Conservation (phyloP, 2,329 filamentous ascomycete genomes). For the Helminthosporium solani region DNA sequence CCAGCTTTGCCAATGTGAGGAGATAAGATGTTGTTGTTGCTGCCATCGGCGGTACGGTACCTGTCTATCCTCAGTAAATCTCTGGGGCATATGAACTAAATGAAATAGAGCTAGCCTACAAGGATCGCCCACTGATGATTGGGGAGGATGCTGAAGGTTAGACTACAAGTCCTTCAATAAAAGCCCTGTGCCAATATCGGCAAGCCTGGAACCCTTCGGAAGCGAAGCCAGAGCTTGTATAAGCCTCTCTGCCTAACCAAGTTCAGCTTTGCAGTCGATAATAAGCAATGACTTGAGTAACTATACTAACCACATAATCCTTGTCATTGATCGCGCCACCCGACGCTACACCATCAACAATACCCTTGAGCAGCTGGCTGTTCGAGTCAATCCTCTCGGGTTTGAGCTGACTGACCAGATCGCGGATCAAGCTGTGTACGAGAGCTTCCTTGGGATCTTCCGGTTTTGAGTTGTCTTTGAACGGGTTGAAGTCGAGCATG, state of each 20-base stretch:
- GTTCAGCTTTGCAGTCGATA: background rate
- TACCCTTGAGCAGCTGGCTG: conserved; percentile 3
- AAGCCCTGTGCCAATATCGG: conserved; percentile 4
- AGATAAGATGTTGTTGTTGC: conserved; percentile 1
- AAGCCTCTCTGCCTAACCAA: conserved; percentile 7
- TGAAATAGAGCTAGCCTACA: background rate
- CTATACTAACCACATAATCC: conserved; percentile 9
- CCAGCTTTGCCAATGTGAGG: conserved; percentile 29
- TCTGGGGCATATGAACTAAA: background rate
- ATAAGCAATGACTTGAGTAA: background rate
- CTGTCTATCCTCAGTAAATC: background rate
- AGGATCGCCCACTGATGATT: conserved; percentile 14
- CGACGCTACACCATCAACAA: conserved; percentile 2
- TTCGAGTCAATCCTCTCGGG: conserved; percentile 5
- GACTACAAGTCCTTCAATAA: conserved; percentile 34
- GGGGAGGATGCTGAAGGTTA: conserved; percentile 44
- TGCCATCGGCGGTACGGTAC: conserved; percentile 3
- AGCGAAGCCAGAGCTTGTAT: conserved; percentile 9
- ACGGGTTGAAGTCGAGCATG: conserved; percentile 1
- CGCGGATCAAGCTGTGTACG: conserved; percentile 3
- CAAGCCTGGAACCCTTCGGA: conserved; percentile 2
- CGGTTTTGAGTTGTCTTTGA: background rate
- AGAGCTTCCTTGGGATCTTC: conserved; percentile 2
- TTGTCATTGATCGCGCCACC: conserved; percentile 8
- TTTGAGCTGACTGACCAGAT: conserved; percentile 5